Conservation (phyloP, 1,139 yeast genomes). For the Scheffersomyces insectosa region DNA sequence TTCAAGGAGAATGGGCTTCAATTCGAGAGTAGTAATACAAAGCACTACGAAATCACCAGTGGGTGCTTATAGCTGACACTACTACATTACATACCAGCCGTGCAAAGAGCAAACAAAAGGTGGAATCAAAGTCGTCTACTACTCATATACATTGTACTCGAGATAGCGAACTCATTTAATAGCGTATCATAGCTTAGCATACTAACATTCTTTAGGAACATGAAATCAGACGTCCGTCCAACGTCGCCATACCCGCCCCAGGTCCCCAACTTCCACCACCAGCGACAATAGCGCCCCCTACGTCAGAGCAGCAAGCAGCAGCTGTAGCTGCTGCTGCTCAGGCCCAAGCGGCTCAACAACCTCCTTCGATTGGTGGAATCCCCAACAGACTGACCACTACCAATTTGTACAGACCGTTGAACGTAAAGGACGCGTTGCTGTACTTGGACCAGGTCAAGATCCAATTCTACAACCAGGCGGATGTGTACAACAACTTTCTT, state of each 20-base stretch:
- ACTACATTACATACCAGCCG: too few relatives aligned
- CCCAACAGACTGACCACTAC: constrained; percentile 48
- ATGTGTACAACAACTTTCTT: constrained; percentile 90
- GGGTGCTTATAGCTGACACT: too few relatives aligned
- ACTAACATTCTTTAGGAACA: constrained; percentile 8
- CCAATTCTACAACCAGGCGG: constrained; percentile 90
- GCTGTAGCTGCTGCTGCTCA: constrained; percentile 10
- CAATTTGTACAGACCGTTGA: constrained; percentile 76
- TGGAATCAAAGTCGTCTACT: too few relatives aligned
- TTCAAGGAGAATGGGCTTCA: too few relatives aligned
- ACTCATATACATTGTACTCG: too few relatives aligned
- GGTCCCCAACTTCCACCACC: constrained; percentile 25
- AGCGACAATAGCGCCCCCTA: constrained; percentile 14
- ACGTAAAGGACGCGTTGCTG: constrained; percentile 93
- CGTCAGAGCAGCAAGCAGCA: constrained; percentile 14
- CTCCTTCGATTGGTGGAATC: constrained; percentile 22
- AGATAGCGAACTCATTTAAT: too few relatives aligned
- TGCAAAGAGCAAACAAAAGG: too few relatives aligned
- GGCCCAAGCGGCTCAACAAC: constrained; percentile 10
- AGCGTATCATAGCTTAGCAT: too few relatives aligned
- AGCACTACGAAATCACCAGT: neutral
- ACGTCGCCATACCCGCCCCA: constrained; percentile 19
- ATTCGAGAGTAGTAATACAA: neutral
- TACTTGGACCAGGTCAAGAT: constrained; percentile 94
- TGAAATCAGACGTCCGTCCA: constrained; percentile 29